Conservation (phyloP, 176 grass and related monocot genomes). For the Lolium multiflorum region DNA sequence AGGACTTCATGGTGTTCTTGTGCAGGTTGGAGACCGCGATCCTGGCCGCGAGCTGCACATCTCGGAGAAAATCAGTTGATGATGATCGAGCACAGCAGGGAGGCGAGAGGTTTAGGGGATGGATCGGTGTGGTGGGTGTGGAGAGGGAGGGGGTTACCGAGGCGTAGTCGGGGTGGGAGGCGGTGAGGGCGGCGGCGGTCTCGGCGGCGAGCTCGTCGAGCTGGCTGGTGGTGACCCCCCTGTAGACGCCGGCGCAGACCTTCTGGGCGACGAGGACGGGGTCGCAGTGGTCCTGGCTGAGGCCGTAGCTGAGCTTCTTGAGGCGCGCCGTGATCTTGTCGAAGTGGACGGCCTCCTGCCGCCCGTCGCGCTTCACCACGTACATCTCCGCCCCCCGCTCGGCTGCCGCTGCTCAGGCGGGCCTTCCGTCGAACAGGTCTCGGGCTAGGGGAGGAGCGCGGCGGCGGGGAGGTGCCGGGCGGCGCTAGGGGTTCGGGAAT, state of each 20-base stretch:
- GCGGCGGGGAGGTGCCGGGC: neutral
- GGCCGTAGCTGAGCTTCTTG: conserved; percentile 95
- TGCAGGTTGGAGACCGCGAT: conserved; percentile 92
- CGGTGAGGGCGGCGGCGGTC: conserved; percentile 85
- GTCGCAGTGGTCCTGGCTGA: conserved; percentile 98
- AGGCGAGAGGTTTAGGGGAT: neutral
- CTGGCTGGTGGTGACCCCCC: conserved; percentile 27
- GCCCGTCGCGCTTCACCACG: conserved; percentile 93
- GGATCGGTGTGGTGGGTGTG: neutral
- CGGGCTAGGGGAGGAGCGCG: neutral
- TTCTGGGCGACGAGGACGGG: conserved; percentile 35
- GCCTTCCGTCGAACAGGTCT: conserved; percentile 64
- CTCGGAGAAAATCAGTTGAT: neutral
- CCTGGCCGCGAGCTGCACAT: conserved; percentile 78
- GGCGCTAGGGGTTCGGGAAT: neutral
- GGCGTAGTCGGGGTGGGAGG: conserved; percentile 92
- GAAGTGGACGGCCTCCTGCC: conserved; percentile 92
- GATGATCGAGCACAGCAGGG: too few relatives aligned
- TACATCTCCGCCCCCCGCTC: conserved; percentile 71
- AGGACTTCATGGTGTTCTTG: conserved; percentile 82
- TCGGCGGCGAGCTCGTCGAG: conserved; percentile 39
- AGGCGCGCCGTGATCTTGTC: conserved; percentile 98
- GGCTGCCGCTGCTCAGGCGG: too few relatives aligned
- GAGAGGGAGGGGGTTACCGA: conserved; percentile 44
- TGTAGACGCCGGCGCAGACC: conserved; percentile 41